These are phyloP conservation scores for Trichoderma brevicompactum DNA, from an alignment of 2,329 filamentous ascomycete genomes.

Conservation along the genomic window DNA sequence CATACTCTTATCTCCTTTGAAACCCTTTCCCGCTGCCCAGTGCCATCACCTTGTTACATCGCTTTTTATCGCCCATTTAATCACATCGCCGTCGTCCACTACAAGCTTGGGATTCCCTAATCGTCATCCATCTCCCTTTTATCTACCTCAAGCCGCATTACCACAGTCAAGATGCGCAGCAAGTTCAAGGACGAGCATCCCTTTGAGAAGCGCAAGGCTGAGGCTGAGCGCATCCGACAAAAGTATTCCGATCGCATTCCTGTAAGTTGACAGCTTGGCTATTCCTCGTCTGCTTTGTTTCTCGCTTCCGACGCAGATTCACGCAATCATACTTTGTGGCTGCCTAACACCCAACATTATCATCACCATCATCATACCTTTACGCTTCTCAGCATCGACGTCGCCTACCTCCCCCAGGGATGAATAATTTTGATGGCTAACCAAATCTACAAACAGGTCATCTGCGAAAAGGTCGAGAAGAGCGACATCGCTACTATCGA, in stretches of 20 bases:
- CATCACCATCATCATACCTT: too few species aligned
- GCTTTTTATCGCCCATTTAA: neutral
- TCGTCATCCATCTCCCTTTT: neutral
- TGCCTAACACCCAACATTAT: neutral
- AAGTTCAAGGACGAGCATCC: constrained; percentile 99
- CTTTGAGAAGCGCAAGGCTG: constrained; percentile 99
- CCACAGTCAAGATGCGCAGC: constrained; percentile 78
- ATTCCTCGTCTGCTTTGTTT: too few species aligned
- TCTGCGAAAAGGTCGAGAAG: constrained; percentile 99
- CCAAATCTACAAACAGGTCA: constrained; percentile 66
- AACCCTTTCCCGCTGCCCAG: constrained; percentile 5
- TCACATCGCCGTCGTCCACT: neutral
- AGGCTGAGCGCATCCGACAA: constrained; percentile 98
- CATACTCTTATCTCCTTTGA: neutral
- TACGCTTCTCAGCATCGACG: too few species aligned
- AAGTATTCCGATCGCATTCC: constrained; percentile 99
- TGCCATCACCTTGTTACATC: neutral
- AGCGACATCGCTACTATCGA: constrained; percentile 99
- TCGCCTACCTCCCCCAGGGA: neutral
- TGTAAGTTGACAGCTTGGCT: constrained; percentile 60
- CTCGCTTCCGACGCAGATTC: neutral
- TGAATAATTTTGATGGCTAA: constrained; percentile 4
- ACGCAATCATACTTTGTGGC: neutral
- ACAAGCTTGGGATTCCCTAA: neutral
- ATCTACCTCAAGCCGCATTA: neutral